Base-by-base conservation (phyloP, 2,329 filamentous ascomycete species). In the Stagonosporopsis rhizophila region DNA sequence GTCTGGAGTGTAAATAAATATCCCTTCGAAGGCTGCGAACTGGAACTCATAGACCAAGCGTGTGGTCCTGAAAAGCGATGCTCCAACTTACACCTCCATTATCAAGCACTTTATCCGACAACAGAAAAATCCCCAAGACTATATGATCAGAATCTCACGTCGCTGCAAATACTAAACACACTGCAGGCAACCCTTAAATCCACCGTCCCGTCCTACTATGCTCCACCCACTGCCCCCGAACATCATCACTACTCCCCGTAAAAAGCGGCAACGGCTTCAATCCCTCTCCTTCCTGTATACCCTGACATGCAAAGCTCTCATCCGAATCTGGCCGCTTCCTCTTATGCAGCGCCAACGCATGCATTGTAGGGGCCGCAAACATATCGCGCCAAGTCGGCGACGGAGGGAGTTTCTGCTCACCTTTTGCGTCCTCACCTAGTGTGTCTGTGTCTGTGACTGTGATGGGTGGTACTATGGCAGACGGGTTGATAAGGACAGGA, bases 271-370 rank as follows among this genome's bases (percentile, higher is more conserved):
- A 42, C 44, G 59, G 63, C 28, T 45, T 12, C 41, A 59, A 2
- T 28, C 11, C 12, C 34, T 23, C 40, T 3, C 17, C 30, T n/a
- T 17, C 30, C 15, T 17, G 7, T 27, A 69, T 5, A 6, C 69
- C 69, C 48, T 55, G 60, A 39, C 68, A 70, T 9, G 15, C 46
- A 53, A 70, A 70, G 44, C 66, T 69, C 15, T 49, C 44, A 45
- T 62, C 64, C 14, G 62, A 68, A 23, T 44, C 53, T 19, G 40
- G 58, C 20, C 59, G 56, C 46, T 60, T 61, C 48, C 34, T 58
- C 25, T 28, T 22, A 17, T 48, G 46, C 8, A 52, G 11, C 34
- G 37, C 47, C 27, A 32, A 40, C 25, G 38, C 52, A 35, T 38
- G 51, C 34, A 40, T 35, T 20, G 46, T 27, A 14, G 62, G 32